phyloP scores from a whole-genome alignment of 2,329 filamentous ascomycete genomes.

The Cercospora sp. region DNA sequence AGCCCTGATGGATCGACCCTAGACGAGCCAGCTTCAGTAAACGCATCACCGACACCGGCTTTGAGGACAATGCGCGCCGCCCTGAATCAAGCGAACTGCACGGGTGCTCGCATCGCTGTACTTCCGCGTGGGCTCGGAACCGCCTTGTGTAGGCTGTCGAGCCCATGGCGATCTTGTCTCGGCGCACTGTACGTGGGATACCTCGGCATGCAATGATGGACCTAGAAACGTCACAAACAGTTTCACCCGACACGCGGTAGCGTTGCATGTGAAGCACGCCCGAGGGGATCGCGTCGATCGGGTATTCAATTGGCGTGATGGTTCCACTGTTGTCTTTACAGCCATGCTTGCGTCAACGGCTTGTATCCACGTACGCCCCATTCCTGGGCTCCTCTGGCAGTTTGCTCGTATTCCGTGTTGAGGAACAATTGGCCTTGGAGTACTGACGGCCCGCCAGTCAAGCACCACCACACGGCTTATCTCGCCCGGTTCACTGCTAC shows the following conservation, averaged over 20 bases:
- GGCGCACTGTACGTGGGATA: neutral
- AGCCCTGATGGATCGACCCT: neutral
- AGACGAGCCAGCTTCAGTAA: neutral
- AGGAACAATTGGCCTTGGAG: neutral
- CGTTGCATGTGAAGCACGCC: neutral
- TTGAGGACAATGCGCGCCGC: neutral
- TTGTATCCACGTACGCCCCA: neutral
- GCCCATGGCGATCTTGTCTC: neutral
- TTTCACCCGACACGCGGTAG: neutral
- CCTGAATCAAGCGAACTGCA: neutral
- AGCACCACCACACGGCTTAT: neutral
- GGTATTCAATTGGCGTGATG: neutral
- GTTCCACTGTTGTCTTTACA: neutral
- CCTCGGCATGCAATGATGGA: neutral
- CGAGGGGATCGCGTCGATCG: neutral
- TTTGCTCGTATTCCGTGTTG: neutral
- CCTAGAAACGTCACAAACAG: neutral
- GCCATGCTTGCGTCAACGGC: neutral
- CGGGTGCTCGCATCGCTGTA: neutral
- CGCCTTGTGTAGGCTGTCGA: neutral
- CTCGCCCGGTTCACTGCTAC: neutral
- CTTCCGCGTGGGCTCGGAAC: neutral
- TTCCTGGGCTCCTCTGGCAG: neutral
- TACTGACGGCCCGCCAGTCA: neutral
- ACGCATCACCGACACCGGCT: constrained; percentile 14